phyloP scores from a whole-genome alignment of 2,329 filamentous ascomycete genomes.

The Teratosphaeriaceae sp. region DNA sequence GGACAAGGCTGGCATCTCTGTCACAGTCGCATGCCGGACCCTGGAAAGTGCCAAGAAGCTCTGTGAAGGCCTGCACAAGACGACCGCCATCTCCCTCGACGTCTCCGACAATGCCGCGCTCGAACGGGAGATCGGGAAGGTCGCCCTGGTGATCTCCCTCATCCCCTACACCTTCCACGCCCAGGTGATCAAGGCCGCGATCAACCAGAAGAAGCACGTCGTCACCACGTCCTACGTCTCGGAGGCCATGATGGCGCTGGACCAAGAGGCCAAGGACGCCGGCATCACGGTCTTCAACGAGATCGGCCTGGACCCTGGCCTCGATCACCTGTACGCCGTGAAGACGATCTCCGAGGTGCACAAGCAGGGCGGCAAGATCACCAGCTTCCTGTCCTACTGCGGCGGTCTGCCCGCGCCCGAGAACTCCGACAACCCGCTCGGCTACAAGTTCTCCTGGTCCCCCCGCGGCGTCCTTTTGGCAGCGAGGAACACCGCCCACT shows the following conservation, averaged over 20 bases:
- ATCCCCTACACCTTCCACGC: slow-evolving; percentile 92
- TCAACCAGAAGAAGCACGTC: slow-evolving; percentile 89
- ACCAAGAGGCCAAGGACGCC: slow-evolving; percentile 74
- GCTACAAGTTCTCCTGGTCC: slow-evolving; percentile 80
- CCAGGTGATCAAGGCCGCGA: slow-evolving; percentile 85
- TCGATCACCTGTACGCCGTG: slow-evolving; percentile 74
- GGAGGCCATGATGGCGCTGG: slow-evolving; percentile 84
- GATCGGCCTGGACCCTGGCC: slow-evolving; percentile 69
- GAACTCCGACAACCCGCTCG: slow-evolving; percentile 78
- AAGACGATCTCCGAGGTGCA: slow-evolving; percentile 88
- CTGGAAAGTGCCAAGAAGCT: slow-evolving; percentile 71
- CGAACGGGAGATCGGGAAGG: slow-evolving; percentile 72
- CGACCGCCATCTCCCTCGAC: slow-evolving; percentile 74
- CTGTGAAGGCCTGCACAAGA: slow-evolving; percentile 62
- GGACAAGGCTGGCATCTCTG: slow-evolving; percentile 49
- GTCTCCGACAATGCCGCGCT: slow-evolving; percentile 70
- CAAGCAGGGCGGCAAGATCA: slow-evolving; percentile 76
- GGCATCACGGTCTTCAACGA: slow-evolving; percentile 98
- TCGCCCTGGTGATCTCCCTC: slow-evolving; percentile 49
- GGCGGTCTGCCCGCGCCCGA: slow-evolving; percentile 65
- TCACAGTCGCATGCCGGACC: slow-evolving; percentile 70
- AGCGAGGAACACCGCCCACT: slow-evolving; percentile 76
- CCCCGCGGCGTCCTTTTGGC: slow-evolving; percentile 82
- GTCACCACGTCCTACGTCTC: slow-evolving; percentile 94
- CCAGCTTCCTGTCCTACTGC: slow-evolving; percentile 76